These are phyloP conservation scores for Boletus patriciae DNA, from an alignment of 768 basidiomycete species.

Conservation along the genomic window DNA sequence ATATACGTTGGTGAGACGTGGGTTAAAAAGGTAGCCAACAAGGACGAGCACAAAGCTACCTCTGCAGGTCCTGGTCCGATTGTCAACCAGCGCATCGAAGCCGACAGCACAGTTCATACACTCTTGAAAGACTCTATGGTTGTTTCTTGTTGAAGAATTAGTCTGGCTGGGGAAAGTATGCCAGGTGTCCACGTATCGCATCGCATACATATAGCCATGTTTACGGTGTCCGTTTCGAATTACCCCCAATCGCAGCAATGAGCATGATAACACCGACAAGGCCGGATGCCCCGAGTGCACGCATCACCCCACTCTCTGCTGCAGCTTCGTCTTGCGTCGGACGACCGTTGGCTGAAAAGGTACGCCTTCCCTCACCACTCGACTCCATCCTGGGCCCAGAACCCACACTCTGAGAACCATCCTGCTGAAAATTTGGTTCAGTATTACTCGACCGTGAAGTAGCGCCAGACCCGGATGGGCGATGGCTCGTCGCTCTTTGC, in stretches of 20 bases:
- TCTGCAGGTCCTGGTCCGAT: neutral
- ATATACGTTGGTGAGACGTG: conserved; percentile 26
- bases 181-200: neutral
- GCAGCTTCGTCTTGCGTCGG: conserved; percentile 25
- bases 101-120: neutral
- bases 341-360: neutral
- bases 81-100: neutral
- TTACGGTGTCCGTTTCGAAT: conserved; percentile 19
- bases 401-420: conserved; percentile 5
- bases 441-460: neutral
- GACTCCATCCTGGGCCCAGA: conserved; percentile 6
- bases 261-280: conserved; percentile 30
- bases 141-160: neutral
- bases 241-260: conserved; percentile 17
- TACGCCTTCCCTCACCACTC: neutral
- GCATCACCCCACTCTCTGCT: conserved; percentile 26
- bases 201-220: neutral
- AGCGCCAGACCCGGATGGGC: neutral
- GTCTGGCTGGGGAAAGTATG: neutral
- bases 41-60: neutral
- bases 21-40: conserved; percentile 13
- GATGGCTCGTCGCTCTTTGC: conserved; percentile 29
- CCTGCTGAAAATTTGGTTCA: neutral
- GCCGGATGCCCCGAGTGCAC: conserved; percentile 30
- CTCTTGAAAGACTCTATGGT: neutral